Conservation (phyloP, 331 rosid genomes). For the Rosa hybrid region DNA sequence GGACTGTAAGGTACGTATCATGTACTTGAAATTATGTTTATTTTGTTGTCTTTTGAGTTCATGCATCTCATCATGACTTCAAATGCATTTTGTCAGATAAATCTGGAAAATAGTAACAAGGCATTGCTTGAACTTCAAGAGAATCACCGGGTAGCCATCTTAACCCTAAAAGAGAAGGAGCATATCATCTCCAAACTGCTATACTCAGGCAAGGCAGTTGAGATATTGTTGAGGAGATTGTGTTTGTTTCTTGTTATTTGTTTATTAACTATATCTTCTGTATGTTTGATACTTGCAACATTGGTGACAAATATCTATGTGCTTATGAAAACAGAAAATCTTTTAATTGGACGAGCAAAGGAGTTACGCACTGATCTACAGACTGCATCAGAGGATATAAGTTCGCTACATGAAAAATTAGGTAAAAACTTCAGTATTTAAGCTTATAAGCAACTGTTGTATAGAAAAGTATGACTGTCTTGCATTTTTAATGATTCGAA, state of each 20-base stretch:
- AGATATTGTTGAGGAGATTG: background rate
- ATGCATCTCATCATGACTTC: background rate
- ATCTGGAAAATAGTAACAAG: constrained; percentile 54
- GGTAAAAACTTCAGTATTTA: constrained; percentile 43
- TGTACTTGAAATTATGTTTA: background rate
- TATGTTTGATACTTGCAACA: background rate
- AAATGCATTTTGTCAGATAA: constrained; percentile 38
- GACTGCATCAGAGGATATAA: constrained; percentile 69
- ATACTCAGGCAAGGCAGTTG: constrained; percentile 58
- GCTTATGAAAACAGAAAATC: constrained; percentile 57
- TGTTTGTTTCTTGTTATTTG: constrained; percentile 10
- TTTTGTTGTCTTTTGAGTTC: constrained; percentile 23
- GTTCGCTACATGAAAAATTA: constrained; percentile 55
- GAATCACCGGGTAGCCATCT: constrained; percentile 48
- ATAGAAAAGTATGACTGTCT: too few species aligned
- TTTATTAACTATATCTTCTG: background rate
- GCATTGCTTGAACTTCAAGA: constrained; percentile 71
- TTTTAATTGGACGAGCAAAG: constrained; percentile 75
- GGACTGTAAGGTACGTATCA: constrained; percentile 63
- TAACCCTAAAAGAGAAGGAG: constrained; percentile 74
- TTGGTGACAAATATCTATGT: constrained; percentile 14
- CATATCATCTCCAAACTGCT: constrained; percentile 59
- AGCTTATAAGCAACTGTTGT: background rate
- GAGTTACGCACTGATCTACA: constrained; percentile 68
- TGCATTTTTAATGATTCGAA: background rate